These are phyloP conservation scores for Zymoseptoria tritici DNA, from an alignment of 2,329 filamentous ascomycete genomes.

Conservation along the genomic window DNA sequence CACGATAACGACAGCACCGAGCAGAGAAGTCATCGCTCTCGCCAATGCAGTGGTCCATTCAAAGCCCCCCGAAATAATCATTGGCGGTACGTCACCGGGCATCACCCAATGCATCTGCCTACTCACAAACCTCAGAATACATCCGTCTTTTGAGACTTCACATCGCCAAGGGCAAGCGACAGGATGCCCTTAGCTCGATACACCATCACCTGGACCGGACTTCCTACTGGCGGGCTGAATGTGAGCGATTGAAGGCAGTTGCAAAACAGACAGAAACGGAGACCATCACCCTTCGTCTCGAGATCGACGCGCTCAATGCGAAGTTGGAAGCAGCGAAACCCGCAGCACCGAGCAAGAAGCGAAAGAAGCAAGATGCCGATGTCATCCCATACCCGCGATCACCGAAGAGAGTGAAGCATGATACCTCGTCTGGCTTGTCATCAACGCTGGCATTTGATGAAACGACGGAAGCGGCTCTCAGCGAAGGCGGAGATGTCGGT, in stretches of 20 bases:
- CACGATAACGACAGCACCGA: constrained; percentile 1
- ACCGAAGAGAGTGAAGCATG: constrained; percentile 19
- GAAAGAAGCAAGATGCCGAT: constrained; percentile 24
- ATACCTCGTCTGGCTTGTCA: constrained; percentile 5
- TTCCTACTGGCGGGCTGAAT: constrained; percentile 32
- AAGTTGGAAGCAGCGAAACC: constrained; percentile 11
- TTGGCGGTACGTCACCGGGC: constrained; percentile 19
- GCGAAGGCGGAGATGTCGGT: constrained; percentile 19
- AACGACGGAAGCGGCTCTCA: constrained; percentile 9
- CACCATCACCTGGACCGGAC: constrained; percentile 34
- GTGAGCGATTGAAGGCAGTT: constrained; percentile 17
- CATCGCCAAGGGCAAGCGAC: constrained; percentile 20
- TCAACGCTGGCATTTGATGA: background rate
- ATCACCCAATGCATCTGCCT: background rate
- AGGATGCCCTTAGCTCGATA: constrained; percentile 18
- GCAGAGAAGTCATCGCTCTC: constrained; percentile 16
- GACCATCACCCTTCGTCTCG: constrained; percentile 15
- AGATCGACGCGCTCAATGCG: constrained; percentile 19
- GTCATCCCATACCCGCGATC: constrained; percentile 17
- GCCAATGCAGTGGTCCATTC: constrained; percentile 27
- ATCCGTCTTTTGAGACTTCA: constrained; percentile 30
- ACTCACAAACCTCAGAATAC: constrained; percentile 21
- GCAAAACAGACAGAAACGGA: constrained; percentile 15
- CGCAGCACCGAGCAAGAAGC: constrained; percentile 18
- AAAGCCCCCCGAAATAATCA: constrained; percentile 31